Evolutionary conservation across 345 rosid species (phyloP).

Genomic region (Noccaea caerulescens): DNA sequence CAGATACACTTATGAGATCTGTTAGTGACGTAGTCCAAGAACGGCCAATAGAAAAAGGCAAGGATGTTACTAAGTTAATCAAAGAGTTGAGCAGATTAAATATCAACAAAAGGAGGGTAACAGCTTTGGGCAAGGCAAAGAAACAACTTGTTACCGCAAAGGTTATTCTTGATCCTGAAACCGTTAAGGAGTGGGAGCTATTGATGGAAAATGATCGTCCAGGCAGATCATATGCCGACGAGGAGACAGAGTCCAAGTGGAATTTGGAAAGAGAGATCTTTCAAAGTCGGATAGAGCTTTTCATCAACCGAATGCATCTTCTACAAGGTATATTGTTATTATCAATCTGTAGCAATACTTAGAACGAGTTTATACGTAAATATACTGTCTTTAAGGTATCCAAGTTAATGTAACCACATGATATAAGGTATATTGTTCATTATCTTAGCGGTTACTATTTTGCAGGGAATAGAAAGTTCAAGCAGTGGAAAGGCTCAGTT

Average conservation of each 20-base stretch:
- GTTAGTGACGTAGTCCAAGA: not conserved
- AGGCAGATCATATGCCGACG: slow-evolving; percentile 24
- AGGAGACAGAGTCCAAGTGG: slow-evolving; percentile 47
- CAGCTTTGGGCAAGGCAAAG: slow-evolving; percentile 10
- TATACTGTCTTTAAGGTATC: not conserved
- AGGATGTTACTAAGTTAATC: slow-evolving; percentile 20
- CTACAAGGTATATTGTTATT: slow-evolving; percentile 48
- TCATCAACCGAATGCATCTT: slow-evolving; percentile 46
- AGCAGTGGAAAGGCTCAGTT: slow-evolving; percentile 68
- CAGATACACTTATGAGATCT: slow-evolving; percentile 22
- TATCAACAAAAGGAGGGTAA: slow-evolving; percentile 9
- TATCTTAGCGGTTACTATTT: not conserved
- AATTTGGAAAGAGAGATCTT: slow-evolving; percentile 45
- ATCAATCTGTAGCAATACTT: not conserved
- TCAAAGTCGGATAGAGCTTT: slow-evolving; percentile 38
- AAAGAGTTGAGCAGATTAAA: slow-evolving; percentile 21
- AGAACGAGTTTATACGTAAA: not conserved
- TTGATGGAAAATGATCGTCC: slow-evolving; percentile 38
- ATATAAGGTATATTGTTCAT: not conserved
- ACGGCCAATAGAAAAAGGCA: not conserved
- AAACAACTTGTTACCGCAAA: slow-evolving; percentile 22
- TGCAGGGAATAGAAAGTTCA: slow-evolving; percentile 62
- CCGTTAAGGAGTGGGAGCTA: slow-evolving; percentile 51
- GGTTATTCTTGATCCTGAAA: slow-evolving; percentile 49
- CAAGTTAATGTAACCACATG: not conserved